Base-by-base conservation (phyloP, 2,329 filamentous ascomycete genomes). In the Pyrenophora seminiperda region DNA sequence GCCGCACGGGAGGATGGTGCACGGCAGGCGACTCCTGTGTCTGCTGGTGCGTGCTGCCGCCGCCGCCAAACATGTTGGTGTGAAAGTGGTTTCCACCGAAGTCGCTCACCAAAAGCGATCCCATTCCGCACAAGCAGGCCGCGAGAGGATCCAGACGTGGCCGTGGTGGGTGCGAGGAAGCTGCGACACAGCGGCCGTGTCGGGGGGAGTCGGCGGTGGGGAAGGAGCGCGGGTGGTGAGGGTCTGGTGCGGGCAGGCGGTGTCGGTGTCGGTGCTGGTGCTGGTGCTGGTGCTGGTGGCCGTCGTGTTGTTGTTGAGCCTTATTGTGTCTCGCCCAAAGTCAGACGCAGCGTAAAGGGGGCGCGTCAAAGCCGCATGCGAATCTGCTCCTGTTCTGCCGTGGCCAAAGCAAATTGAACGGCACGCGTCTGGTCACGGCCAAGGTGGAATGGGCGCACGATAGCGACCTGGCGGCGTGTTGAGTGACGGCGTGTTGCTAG, bases 51-150 rank as follows among this genome's bases (percentile, higher is more conserved):
- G 73, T 65, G 63, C 73, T 69, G 63, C 75, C 69, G 59, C 73
- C 70, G 60, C 73, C 74, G 73, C 77, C 78, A 66, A 81, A 77
- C 78, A 90, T 88, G 81, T 86, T 88, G 77, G 81, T 84, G 78
- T 85, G 83, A 75, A 88, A 87, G 76, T 85, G 83, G 76, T 90
- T 86, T 74, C 89, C 83, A 76, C 86, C 84, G 77, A 86, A 86
- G 79, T 93, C 90, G 76, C 78, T 78, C 65, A 84, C 74, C 67
- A 84, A 76, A 62, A 84, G 74, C 70, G 82, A 83, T 77, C 81
- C 81, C 83, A 85, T 85, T 72, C 78, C 82, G 74, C 74, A 65
- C 58, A 58, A 44, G 55, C 64, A 60, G 50, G 47, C 47, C 33
- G 47, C 19, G 48, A 40, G 53, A 41, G 40, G 32, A 46, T 30